A percentile compares a stretch with the other conserved stretches of the same genome.
phyloP scores from a whole-genome alignment of 164 flowering plant genomes.

The Tinospora cordifolia region DNA sequence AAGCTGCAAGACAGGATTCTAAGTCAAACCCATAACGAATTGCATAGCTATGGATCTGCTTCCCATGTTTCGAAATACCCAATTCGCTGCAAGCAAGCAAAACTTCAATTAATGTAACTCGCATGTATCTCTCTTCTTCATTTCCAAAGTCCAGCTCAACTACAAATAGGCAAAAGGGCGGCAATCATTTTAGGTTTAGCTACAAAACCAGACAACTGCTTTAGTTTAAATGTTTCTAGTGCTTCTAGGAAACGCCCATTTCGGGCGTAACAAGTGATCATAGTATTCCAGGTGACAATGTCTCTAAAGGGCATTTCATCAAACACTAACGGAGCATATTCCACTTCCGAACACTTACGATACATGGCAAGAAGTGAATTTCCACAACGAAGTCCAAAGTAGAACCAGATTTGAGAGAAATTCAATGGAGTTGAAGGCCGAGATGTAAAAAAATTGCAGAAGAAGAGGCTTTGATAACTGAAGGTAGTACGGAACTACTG shows the following conservation, averaged over 20 bases:
- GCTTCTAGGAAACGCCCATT: conserved; percentile 31
- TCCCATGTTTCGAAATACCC: conserved; percentile 23
- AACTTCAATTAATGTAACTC: conserved; percentile 39
- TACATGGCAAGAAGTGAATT: conserved; percentile 57
- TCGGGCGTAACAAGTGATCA: conserved; percentile 39
- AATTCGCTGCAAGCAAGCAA: conserved; percentile 40
- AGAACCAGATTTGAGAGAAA: conserved; percentile 31
- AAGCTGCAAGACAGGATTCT: conserved; percentile 30
- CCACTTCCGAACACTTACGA: conserved; percentile 22
- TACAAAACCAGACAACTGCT: conserved; percentile 25
- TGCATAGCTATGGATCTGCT: conserved; percentile 52
- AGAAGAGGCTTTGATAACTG: conserved; percentile 45
- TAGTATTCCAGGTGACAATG: conserved; percentile 42
- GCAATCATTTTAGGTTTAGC: conserved; percentile 46
- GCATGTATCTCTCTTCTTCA: conserved; percentile 47
- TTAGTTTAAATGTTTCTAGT: conserved; percentile 11
- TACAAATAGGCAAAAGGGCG: conserved; percentile 31
- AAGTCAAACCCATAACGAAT: conserved; percentile 35
- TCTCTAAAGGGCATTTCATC: conserved; percentile 48
- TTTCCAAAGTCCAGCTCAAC: conserved; percentile 16
- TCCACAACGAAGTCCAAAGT: conserved; percentile 25
- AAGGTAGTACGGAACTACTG: conserved; percentile 32
- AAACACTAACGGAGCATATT: conserved; percentile 38
- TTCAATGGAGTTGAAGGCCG: conserved; percentile 45
- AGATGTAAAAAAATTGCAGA: conserved; percentile 18